These are phyloP conservation scores for Suillus subluteus DNA, from an alignment of 768 basidiomycete genomes.

Conservation along the genomic window DNA sequence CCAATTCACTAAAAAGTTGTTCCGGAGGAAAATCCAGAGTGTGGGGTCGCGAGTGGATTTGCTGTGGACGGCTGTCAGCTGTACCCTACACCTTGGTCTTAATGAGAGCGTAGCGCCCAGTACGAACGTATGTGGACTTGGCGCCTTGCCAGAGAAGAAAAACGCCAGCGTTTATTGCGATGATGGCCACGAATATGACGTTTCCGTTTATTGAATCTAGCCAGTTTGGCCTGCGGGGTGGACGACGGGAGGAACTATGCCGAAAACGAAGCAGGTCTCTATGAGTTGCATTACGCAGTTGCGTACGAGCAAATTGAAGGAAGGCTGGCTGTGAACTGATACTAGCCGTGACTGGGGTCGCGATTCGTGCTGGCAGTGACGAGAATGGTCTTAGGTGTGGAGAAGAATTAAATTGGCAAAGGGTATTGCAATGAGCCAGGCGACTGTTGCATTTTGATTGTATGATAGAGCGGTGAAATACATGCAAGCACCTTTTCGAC, in stretches of 20 bases:
- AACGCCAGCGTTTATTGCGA: constrained; percentile 64
- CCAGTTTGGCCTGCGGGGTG: constrained; percentile 29
- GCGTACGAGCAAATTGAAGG: constrained; percentile 23
- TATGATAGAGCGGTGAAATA: constrained; percentile 8
- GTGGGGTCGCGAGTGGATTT: constrained; percentile 43
- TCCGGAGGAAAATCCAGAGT: constrained; percentile 51
- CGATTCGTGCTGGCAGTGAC: neutral
- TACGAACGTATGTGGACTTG: constrained; percentile 34
- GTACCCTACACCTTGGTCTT: neutral
- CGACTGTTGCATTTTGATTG: constrained; percentile 9
- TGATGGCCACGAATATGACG: constrained; percentile 62
- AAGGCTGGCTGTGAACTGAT: constrained; percentile 13
- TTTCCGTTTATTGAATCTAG: constrained; percentile 58
- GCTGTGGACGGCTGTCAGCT: constrained; percentile 25
- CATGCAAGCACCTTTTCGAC: constrained; percentile 11
- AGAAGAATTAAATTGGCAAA: neutral
- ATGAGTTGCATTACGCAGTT: constrained; percentile 26
- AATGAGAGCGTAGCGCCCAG: constrained; percentile 21
- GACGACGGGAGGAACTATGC: constrained; percentile 18
- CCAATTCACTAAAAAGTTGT: constrained; percentile 69
- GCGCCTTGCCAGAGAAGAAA: constrained; percentile 61
- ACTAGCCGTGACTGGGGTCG: neutral
- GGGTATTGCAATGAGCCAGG: constrained; percentile 7
- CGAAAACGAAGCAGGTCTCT: constrained; percentile 17
- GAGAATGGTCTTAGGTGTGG: neutral